A percentile compares a stretch with the other conserved stretches of the same genome.
These are phyloP conservation scores for Leishmania aethiopica DNA, from an alignment of 208 protist species.

Conservation along the genomic window DNA sequence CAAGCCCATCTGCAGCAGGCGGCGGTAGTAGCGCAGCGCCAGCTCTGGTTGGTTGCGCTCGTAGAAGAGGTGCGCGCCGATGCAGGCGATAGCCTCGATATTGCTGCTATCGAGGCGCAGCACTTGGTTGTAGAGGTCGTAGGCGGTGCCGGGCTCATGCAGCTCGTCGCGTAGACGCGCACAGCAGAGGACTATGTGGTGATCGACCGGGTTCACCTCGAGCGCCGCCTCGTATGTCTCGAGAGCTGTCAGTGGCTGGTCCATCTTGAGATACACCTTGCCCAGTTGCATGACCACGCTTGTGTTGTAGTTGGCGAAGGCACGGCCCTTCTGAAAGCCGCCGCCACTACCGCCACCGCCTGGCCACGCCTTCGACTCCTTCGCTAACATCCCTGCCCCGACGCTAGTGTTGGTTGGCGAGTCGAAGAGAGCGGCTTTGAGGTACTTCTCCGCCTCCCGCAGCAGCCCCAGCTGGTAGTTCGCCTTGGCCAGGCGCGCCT, in stretches of 20 bases:
- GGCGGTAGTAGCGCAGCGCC: constrained; percentile 92
- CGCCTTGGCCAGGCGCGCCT: constrained; percentile 92
- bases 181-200: constrained; percentile 82
- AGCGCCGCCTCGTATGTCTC: constrained; percentile 83
- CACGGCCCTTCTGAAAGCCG: constrained; percentile 7
- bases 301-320: constrained; percentile 83
- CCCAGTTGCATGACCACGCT: constrained; percentile 88
- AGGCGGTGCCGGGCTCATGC: constrained; percentile 82
- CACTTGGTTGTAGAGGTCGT: constrained; percentile 84
- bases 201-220: constrained; percentile 87
- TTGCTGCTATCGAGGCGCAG: constrained; percentile 89
- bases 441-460: constrained; percentile 94
- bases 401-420: background rate
- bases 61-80: constrained; percentile 95
- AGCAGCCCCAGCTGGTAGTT: constrained; percentile 95
- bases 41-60: constrained; percentile 94
- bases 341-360: background rate
- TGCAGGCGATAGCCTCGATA: constrained; percentile 94
- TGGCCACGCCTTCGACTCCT: background rate
- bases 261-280: constrained; percentile 94
- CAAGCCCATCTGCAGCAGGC: constrained; percentile 95
- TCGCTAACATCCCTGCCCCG: background rate
- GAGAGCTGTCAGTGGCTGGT: constrained; percentile 94
- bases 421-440: constrained; percentile 81
- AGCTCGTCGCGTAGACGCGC: constrained; percentile 93